Evolutionary conservation across 805 yeast genomes (phyloP).

Genomic region (Candida peoriensis): DNA sequence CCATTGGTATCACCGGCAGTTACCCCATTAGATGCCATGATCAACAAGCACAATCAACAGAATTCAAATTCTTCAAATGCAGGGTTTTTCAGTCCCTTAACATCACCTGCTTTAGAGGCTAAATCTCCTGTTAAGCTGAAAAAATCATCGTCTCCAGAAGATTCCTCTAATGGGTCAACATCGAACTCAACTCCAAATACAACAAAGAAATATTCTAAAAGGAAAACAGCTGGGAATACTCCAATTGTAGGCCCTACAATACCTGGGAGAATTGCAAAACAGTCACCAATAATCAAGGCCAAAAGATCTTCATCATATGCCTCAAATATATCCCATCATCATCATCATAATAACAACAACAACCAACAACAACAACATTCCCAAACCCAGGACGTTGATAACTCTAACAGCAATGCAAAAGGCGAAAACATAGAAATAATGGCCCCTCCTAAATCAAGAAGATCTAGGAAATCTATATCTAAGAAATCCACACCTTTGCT

Average conservation of each 20-base stretch:
- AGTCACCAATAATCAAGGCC: slow-evolving; percentile 35
- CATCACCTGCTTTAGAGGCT: slow-evolving; percentile 64
- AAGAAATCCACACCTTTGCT: background rate
- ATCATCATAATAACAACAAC: slow-evolving; percentile 10
- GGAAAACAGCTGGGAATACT: slow-evolving; percentile 35
- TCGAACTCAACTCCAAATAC: slow-evolving; percentile 1
- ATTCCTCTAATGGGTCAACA: slow-evolving; percentile 7
- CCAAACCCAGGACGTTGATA: slow-evolving; percentile 9
- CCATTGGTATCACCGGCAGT: slow-evolving; percentile 76
- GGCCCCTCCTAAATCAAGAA: slow-evolving; percentile 21
- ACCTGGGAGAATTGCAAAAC: slow-evolving; percentile 28
- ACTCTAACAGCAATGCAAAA: slow-evolving; percentile 1
- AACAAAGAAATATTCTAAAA: slow-evolving; percentile 23
- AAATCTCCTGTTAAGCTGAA: slow-evolving; percentile 23
- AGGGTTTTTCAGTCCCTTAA: slow-evolving; percentile 41
- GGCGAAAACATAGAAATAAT: slow-evolving; percentile 7
- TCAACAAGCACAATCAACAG: slow-evolving; percentile 9
- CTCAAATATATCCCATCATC: slow-evolving; percentile 12
- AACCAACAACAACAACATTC: slow-evolving; percentile 13
- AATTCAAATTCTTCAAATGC: slow-evolving; percentile 8
- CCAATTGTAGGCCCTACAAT: slow-evolving; percentile 34
- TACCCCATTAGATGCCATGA: slow-evolving; percentile 46
- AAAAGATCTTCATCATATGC: slow-evolving; percentile 20
- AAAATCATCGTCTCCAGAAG: slow-evolving; percentile 21
- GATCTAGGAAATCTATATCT: slow-evolving; percentile 18